Evolutionary conservation across 2,329 filamentous ascomycete genomes (phyloP), one percentile per base, ranked within the genome.

Genomic region (Penicillium sclerotigenum): DNA sequence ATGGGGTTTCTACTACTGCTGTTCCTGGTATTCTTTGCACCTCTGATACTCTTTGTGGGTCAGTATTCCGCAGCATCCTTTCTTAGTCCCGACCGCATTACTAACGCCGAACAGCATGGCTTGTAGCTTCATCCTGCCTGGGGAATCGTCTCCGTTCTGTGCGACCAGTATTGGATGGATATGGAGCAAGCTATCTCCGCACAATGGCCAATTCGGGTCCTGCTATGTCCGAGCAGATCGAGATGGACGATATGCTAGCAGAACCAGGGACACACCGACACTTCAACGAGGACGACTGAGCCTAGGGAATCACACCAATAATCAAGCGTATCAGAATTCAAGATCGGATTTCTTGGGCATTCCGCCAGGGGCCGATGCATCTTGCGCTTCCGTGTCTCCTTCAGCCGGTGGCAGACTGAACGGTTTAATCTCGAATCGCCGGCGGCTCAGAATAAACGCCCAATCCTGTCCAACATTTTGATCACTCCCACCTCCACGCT

Each of bases 361-460:
- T 59, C 73, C 74, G 47, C 69, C 68, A 59, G 69, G 59, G 40
- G 66, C 72, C 55, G 74, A 73, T 13, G 75, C 77, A 56, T 81
- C 79, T 68, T 86, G 83, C 14, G 81, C 84, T 65, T 85, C 83
- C 41, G 76, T 82, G 62, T 91, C 90, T 2, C 88, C 90, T 52
- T 91, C 89, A 38, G 93, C 79, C 0, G 94, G 94, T 26, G 94
- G 94, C 41, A 99, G 79, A 70, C 89, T 94, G 73, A 91, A 97
- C 0, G 91, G 91, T 66, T 87, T 89, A 61, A 99, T 91, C 37
- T 90, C 83, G 63, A 99, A 85, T 49, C 90, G 92, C 65, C 83
- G 87, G 66, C 90, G 82, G 71, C 91, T 96, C 49, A 99, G 76
- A 58, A 87, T 92, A 72, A 99, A 99, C 5, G 91, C 91, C 74